These are phyloP conservation scores for Microbotryomycetes sp. DNA, from an alignment of 1,284 basidiomycete genomes.

Conservation along the genomic window DNA sequence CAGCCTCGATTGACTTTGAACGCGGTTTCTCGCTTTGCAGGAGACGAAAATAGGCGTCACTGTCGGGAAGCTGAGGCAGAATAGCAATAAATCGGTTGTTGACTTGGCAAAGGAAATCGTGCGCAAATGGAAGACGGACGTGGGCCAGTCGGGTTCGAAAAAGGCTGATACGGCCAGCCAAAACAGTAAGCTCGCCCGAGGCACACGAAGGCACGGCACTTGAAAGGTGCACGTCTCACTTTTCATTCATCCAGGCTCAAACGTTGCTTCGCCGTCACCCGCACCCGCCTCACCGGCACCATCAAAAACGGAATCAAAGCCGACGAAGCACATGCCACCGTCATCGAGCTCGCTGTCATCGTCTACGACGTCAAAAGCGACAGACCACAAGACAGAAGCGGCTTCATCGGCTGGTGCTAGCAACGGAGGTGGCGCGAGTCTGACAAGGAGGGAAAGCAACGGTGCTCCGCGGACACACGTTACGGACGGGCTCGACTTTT, in stretches of 20 bases:
- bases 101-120: conserved; percentile 88
- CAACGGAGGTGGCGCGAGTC: conserved; percentile 5
- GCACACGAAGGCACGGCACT: neutral
- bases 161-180: neutral
- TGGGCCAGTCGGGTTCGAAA: conserved; percentile 9
- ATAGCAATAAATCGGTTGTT: conserved; percentile 59
- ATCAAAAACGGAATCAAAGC: neutral
- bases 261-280: conserved; percentile 10
- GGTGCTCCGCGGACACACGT: conserved; percentile 55
- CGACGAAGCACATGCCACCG: neutral
- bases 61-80: conserved; percentile 78
- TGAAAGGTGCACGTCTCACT: neutral
- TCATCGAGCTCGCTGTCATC: neutral
- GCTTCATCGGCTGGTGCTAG: neutral
- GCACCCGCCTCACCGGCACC: conserved; percentile 11
- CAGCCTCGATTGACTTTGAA: neutral
- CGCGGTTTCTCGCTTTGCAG: conserved; percentile 43
- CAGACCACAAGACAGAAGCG: neutral
- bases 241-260: neutral
- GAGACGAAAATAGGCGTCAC: conserved; percentile 87
- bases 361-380: neutral
- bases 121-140: conserved; percentile 49
- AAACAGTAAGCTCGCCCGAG: neutral
- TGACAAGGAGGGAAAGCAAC: conserved; percentile 42
- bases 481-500: conserved; percentile 57